Evolutionary conservation across 371 early-diverging fungal species (phyloP), one percentile per base, ranked within the genome.

Genomic region (Rhizomucor miehei): DNA sequence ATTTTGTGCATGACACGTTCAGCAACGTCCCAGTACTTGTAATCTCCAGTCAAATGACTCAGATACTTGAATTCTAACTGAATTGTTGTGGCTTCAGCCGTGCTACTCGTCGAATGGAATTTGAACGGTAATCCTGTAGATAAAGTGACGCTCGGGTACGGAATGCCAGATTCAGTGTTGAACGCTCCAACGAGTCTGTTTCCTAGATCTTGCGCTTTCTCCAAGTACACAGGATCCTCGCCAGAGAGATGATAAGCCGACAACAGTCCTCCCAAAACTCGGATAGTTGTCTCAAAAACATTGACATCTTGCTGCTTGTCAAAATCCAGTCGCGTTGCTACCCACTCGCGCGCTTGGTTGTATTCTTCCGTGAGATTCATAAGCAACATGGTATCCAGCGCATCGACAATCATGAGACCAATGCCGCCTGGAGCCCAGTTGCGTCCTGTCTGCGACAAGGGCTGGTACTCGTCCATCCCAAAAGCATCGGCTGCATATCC

Each of bases 211-310:
- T 73, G 67, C 0, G 96, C 95, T 62, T 87, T 88, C 17, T 75
- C 65, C 46, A 95, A 63, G 46, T 89, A 84, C 8, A 80, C 24
- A 0, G 59, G 36, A 46, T 93, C 90, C 10, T 83, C 71, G 17
- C 80, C 81, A 0, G 87, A 80, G 23, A 92, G 73, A 52, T 93
- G 80, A 59, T 94, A 89, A 0, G 92, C 90, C 25, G 89, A 84
- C 21, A 96, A 62, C 14, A 96, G 65, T 6, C 94, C 95, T 12
- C 98, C 98, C 11, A 98, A 69, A 0, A 94, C 83, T 1, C 98
- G 87, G 51, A 98, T 98, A 0, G 89, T 93, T 13, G 92, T 91
- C 71, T 98, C 98, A 70, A 98, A 98, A 20, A 95, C 77, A 54
- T 86, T 89, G 14, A 94, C 91, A 13, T 87, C 77, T 10, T 72